Base-by-base conservation (phyloP, 495 filamentous ascomycete genomes). In the Penicillium paxilli region DNA sequence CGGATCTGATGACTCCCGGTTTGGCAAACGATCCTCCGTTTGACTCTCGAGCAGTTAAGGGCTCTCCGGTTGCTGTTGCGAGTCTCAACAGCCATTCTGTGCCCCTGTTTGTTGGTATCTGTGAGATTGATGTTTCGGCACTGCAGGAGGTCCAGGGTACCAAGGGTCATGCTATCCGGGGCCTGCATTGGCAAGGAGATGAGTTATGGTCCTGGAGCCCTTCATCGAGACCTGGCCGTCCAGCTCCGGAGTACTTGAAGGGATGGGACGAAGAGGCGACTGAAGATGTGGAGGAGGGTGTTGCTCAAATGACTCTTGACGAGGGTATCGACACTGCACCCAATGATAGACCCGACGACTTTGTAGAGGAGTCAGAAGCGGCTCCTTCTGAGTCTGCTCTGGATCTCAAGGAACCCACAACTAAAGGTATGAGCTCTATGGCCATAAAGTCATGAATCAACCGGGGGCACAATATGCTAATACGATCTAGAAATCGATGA, bases 1-100 rank as follows among this genome's bases (percentile, higher is more conserved):
- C 87, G 3, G 86, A 88, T 66, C 68, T 90, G n/a, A 90, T 90
- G 87, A 89, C 81, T 1, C 87, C 87, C 1, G 87, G 87, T 22
- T 70, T 90, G 9, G 83, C 85, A 5, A 77, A 82, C 37, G 86
- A 87, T 16, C 87, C 87, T 4, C 87, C 87, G 0, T 90, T 90
- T 60, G 84, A 87, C 0, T 50, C 65, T 24, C 72, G 71, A 19
- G 87, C 87, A 9, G 82, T 77, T 16, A 83, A 85, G 65, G 84
- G 79, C 2, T 72, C 81, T 2, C 69, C 88, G 24, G 84, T 87
- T 21, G 85, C 84, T n/a, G 77, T 90, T 30, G 85, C 86, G n/a
- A 81, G 79, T 47, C 52, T 79, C 28, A 82, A 87, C 47, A 73
- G 66, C 11, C 81, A 84, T 16, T 83, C 71, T 3, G 83, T 90